phyloP scores from a whole-genome alignment of 1,284 basidiomycete genomes.

The Irpex lacteus region DNA sequence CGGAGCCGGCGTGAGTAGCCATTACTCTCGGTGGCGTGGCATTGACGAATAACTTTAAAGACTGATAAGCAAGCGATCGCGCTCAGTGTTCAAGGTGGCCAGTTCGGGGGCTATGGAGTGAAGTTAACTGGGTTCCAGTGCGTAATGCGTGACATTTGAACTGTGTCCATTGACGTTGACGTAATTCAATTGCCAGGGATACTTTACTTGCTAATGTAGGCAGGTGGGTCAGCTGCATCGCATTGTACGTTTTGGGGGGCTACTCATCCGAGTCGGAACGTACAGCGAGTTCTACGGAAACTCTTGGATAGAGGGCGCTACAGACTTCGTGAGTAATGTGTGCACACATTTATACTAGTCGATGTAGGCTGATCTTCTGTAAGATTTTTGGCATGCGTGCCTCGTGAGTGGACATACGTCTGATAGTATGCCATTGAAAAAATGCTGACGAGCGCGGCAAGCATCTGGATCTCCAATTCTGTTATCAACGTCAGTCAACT shows the following conservation, averaged over 20 bases:
- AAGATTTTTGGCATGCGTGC: conserved; percentile 25
- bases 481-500: conserved; percentile 23
- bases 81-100: conserved; percentile 46
- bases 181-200: conserved; percentile 22
- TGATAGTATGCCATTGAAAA: conserved; percentile 31
- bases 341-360: not conserved
- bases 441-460: conserved; percentile 25
- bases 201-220: conserved; percentile 43
- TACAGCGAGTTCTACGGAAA: conserved; percentile 23
- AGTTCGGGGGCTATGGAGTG: conserved; percentile 50
- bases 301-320: conserved; percentile 42
- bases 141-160: conserved; percentile 28
- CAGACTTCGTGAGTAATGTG: conserved; percentile 44
- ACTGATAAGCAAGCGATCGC: conserved; percentile 45
- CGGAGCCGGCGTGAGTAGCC: conserved; percentile 33
- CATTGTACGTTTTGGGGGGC: not conserved
- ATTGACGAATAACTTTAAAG: conserved; percentile 12
- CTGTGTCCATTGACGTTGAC: not conserved
- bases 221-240: conserved; percentile 34
- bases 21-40: not conserved
- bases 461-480: conserved; percentile 26
- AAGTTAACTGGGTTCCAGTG: conserved; percentile 50
- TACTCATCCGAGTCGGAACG: not conserved
- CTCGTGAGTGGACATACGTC: conserved; percentile 18
- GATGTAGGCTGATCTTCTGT: conserved; percentile 37